These are phyloP conservation scores for Coemansia sp. DNA, from an alignment of 192 early-diverging fungal genomes.

Conservation along the genomic window DNA sequence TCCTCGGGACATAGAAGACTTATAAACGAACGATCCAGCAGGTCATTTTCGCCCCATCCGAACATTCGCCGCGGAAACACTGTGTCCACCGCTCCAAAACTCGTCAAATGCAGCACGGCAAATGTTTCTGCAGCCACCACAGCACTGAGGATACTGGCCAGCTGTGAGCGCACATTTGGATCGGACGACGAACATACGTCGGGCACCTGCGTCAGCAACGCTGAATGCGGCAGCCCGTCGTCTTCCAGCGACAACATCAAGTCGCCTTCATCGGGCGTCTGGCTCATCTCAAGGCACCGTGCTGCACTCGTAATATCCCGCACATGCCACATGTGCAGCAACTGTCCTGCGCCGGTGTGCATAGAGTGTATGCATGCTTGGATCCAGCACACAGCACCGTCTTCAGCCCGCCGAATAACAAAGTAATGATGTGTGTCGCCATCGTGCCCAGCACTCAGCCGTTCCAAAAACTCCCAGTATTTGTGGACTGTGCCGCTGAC, in stretches of 20 bases:
- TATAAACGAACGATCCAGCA: slow-evolving; percentile 47
- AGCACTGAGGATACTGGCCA: slow-evolving; percentile 22
- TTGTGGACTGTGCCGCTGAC: slow-evolving; percentile 15
- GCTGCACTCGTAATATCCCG: slow-evolving; percentile 39
- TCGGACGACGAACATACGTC: slow-evolving; percentile 11
- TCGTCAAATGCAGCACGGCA: slow-evolving; percentile 41
- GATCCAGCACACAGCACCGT: slow-evolving; percentile 38
- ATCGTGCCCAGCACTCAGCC: slow-evolving; percentile 10
- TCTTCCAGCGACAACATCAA: slow-evolving; percentile 43
- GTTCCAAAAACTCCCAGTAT: slow-evolving; percentile 39
- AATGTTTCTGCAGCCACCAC: slow-evolving; percentile 30
- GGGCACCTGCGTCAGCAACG: slow-evolving; percentile 33
- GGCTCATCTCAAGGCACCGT: slow-evolving; percentile 38
- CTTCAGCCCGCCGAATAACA: slow-evolving; percentile 38
- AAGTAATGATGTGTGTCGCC: slow-evolving; percentile 33
- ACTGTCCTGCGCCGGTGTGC: slow-evolving; percentile 12
- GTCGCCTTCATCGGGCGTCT: slow-evolving; percentile 11
- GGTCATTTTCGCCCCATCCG: slow-evolving; percentile 34
- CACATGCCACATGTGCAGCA: slow-evolving; percentile 37
- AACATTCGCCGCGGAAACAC: slow-evolving; percentile 50
- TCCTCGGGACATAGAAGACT: slow-evolving; percentile 43
- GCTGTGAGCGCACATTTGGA: slow-evolving; percentile 11
- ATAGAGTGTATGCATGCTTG: slow-evolving; percentile 37
- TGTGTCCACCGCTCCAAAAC: slow-evolving; percentile 46
- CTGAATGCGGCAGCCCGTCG: slow-evolving; percentile 46